These are phyloP conservation scores for Echinosophora koreensis DNA, from an alignment of 306 rosid genomes.

Conservation along the genomic window DNA sequence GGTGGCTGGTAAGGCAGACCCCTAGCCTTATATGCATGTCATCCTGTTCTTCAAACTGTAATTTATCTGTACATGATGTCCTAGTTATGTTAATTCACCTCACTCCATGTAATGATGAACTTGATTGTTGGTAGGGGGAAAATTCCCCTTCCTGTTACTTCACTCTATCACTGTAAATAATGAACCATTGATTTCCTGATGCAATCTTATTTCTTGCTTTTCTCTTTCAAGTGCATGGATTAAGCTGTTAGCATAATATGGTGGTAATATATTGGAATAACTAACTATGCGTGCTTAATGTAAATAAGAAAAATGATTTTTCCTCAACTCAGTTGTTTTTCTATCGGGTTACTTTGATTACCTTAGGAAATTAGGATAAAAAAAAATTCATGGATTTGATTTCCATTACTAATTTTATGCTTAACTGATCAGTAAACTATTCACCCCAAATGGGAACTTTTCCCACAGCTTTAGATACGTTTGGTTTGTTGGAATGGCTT, in stretches of 20 bases:
- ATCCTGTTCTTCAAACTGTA: constrained; percentile 21
- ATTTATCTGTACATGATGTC: constrained; percentile 55
- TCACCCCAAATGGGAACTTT: neutral
- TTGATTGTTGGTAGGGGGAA: constrained; percentile 56
- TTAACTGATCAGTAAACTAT: neutral
- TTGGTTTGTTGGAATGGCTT: too few species aligned
- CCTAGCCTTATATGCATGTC: constrained; percentile 43
- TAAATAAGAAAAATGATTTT: neutral
- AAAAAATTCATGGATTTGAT: too few species aligned
- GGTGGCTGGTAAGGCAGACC: constrained; percentile 67
- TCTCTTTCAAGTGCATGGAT: constrained; percentile 20
- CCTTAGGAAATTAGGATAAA: too few species aligned
- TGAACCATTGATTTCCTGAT: constrained; percentile 53
- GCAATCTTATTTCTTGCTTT: constrained; percentile 41
- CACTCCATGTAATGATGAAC: constrained; percentile 58
- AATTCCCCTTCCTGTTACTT: constrained; percentile 52
- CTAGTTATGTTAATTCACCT: constrained; percentile 58
- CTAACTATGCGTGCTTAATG: neutral
- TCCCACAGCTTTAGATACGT: too few species aligned
- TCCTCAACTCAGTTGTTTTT: too few species aligned
- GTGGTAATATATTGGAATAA: neutral
- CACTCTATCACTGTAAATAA: constrained; percentile 61
- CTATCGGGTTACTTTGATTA: too few species aligned
- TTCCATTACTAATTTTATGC: too few species aligned
- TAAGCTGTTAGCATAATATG: neutral